These are phyloP conservation scores for Cyclocybe cylindracea DNA, from an alignment of 768 basidiomycete genomes.

Conservation along the genomic window DNA sequence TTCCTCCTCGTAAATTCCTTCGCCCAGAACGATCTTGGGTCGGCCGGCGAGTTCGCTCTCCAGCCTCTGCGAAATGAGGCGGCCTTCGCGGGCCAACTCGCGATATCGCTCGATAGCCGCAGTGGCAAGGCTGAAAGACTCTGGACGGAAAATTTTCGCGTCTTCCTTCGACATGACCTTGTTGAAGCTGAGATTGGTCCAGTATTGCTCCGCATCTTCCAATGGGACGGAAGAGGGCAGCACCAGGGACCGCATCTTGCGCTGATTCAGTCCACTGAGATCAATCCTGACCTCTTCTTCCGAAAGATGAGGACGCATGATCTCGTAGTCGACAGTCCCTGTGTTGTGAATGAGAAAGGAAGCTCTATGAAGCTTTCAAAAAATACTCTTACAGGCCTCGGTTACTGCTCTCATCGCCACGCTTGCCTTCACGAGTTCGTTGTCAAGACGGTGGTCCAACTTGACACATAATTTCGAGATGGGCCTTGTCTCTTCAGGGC, in stretches of 20 bases:
- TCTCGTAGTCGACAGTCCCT: conserved; percentile 68
- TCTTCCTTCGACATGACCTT: conserved; percentile 24
- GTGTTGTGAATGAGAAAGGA: not conserved
- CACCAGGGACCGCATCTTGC: conserved; percentile 46
- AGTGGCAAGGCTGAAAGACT: conserved; percentile 36
- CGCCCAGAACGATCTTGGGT: conserved; percentile 45
- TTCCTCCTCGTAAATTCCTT: conserved; percentile 16
- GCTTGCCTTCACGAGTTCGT: conserved; percentile 13
- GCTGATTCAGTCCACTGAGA: conserved; percentile 32
- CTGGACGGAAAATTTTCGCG: conserved; percentile 27
- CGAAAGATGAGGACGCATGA: conserved; percentile 39
- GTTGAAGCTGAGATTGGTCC: conserved; percentile 46
- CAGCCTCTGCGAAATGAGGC: conserved; percentile 37
- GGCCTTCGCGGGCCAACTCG: conserved; percentile 46
- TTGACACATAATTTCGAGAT: conserved; percentile 62
- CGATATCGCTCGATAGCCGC: conserved; percentile 41
- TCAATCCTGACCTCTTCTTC: conserved; percentile 35
- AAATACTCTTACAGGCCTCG: conserved; percentile 12
- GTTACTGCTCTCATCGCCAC: conserved; percentile 17
- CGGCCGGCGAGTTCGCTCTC: conserved; percentile 38
- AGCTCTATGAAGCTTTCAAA: not conserved
- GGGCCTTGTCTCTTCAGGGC: conserved; percentile 37
- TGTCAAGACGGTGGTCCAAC: conserved; percentile 25
- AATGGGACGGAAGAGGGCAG: conserved; percentile 51
- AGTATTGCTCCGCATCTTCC: conserved; percentile 44